These are phyloP conservation scores for Trametes meyenii DNA, from an alignment of 768 basidiomycete genomes.

Conservation along the genomic window DNA sequence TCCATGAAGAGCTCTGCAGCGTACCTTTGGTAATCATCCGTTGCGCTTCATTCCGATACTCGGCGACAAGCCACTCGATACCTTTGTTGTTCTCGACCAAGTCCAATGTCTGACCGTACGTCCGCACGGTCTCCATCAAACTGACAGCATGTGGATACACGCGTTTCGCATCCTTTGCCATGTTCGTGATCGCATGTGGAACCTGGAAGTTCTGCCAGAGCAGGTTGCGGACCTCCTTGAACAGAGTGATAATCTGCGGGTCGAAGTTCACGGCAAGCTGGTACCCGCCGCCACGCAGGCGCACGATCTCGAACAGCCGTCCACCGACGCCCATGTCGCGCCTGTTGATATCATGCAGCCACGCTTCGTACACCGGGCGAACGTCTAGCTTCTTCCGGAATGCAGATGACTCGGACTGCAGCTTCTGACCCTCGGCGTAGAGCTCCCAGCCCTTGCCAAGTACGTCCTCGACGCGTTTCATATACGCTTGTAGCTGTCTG, in stretches of 20 bases:
- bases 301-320: conserved; percentile 88
- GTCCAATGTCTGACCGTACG: conserved; percentile 94
- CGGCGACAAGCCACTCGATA: conserved; percentile 93
- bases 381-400: conserved; percentile 98
- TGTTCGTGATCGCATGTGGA: conserved; percentile 90
- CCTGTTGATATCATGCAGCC: conserved; percentile 93
- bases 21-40: conserved; percentile 88
- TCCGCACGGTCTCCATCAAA: conserved; percentile 98
- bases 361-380: conserved; percentile 91
- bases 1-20: conserved; percentile 24
- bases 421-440: conserved; percentile 98
- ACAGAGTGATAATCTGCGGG: conserved; percentile 95
- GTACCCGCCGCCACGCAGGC: conserved; percentile 70
- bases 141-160: conserved; percentile 99
- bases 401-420: conserved; percentile 86
- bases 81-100: conserved; percentile 88
- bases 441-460: conserved; percentile 98
- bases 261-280: conserved; percentile 97
- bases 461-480: conserved; percentile 99
- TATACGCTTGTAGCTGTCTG: conserved; percentile 91
- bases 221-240: conserved; percentile 97
- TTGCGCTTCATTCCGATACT: conserved; percentile 91
- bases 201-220: conserved; percentile 97
- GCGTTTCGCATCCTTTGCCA: conserved; percentile 98
- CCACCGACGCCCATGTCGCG: conserved; percentile 92